Percentiles rank a stretch among this genome's conserved stretches.
phyloP scores from a whole-genome alignment of 2,329 filamentous ascomycete species.

The Aspergillus sp. region DNA sequence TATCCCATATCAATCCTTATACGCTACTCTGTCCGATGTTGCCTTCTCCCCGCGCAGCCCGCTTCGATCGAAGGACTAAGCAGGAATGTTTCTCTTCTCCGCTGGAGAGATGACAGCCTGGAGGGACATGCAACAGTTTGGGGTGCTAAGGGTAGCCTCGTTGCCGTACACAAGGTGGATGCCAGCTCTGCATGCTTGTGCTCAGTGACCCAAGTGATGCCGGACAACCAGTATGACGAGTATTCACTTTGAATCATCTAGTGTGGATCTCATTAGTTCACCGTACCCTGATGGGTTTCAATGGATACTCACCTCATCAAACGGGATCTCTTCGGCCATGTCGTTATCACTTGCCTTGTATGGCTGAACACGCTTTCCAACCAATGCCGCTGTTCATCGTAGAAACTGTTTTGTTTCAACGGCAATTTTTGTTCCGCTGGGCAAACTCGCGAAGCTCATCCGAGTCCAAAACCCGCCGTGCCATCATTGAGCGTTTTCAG shows the following conservation, averaged over 20 bases:
- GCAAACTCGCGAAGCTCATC: neutral
- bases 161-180: constrained; percentile 19
- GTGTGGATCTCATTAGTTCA: too few species aligned
- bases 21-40: too few species aligned
- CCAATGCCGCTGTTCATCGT: neutral
- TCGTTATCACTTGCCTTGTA: neutral
- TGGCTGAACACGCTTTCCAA: neutral
- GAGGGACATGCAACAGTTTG: constrained; percentile 19
- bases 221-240: too few species aligned
- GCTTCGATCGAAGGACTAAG: too few species aligned
- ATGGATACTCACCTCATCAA: neutral
- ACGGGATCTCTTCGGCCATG: too few species aligned
- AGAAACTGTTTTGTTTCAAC: neutral
- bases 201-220: constrained; percentile 12
- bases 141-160: constrained; percentile 4
- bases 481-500: constrained; percentile 5
- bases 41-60: too few species aligned
- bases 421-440: neutral
- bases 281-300: too few species aligned
- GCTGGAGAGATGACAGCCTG: constrained; percentile 16
- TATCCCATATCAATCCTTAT: too few species aligned
- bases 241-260: too few species aligned
- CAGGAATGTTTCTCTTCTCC: neutral
- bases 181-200: constrained; percentile 15
- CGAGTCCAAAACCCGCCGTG: constrained; percentile 1